A percentile compares a stretch with the other conserved stretches of the same genome.
phyloP scores from a whole-genome alignment of 306 rosid genomes.

The Cercis canadensis region DNA sequence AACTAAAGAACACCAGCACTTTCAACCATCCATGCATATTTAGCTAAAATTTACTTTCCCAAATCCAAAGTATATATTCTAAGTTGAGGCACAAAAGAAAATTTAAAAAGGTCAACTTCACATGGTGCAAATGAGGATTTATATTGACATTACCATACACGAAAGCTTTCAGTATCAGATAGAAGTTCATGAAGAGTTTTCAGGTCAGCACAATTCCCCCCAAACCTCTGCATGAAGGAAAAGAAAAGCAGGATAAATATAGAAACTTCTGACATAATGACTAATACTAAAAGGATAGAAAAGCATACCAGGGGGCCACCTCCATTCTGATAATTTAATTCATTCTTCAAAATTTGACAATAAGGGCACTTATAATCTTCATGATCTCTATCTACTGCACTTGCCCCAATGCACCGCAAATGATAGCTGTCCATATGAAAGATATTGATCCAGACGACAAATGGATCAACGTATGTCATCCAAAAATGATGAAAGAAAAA shows the following conservation, averaged over 20 bases:
- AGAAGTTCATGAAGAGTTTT: constrained; percentile 57
- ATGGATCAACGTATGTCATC: constrained; percentile 17
- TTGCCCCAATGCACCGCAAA: constrained; percentile 63
- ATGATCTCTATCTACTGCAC: constrained; percentile 31
- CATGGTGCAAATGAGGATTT: constrained; percentile 13
- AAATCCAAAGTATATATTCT: too few relatives aligned
- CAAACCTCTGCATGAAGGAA: constrained; percentile 63
- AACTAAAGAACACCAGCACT: not conserved
- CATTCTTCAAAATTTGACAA: constrained; percentile 61
- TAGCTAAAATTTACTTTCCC: too few relatives aligned
- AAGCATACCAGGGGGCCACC: constrained; percentile 63
- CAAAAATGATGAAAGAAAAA: constrained; percentile 23
- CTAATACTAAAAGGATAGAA: constrained; percentile 19
- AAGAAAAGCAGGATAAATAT: constrained; percentile 23
- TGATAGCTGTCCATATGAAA: constrained; percentile 78
- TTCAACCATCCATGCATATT: too few relatives aligned
- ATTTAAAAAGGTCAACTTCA: not conserved
- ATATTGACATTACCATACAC: constrained; percentile 60
- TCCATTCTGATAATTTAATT: constrained; percentile 48
- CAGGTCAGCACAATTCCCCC: constrained; percentile 57
- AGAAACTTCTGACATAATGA: constrained; percentile 14
- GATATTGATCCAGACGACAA: constrained; percentile 29
- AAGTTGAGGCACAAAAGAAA: not conserved
- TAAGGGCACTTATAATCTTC: constrained; percentile 56
- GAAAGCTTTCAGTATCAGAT: constrained; percentile 58